These are phyloP conservation scores for Zostera marina DNA, from an alignment of 116 monocot genomes.

Conservation along the genomic window DNA sequence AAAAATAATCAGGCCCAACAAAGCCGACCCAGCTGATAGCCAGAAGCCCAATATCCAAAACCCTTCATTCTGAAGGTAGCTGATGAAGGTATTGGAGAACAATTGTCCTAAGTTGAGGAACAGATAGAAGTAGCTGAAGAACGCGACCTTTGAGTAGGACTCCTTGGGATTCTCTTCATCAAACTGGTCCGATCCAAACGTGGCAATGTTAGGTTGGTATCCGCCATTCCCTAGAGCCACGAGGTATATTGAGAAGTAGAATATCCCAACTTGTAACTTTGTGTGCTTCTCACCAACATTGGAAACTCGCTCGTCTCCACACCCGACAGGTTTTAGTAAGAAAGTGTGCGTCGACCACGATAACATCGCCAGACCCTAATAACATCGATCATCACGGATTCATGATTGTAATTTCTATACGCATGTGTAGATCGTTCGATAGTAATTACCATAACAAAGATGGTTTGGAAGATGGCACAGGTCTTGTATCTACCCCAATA, in stretches of 20 bases:
- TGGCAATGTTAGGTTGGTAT: constrained; percentile 82
- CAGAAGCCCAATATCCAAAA: constrained; percentile 66
- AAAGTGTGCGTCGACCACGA: constrained; percentile 37
- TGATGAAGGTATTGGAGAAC: constrained; percentile 68
- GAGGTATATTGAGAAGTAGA: background rate
- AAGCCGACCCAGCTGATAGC: constrained; percentile 48
- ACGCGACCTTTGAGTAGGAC: constrained; percentile 49
- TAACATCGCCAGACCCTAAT: constrained; percentile 39
- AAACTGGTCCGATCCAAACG: constrained; percentile 88
- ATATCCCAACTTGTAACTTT: background rate
- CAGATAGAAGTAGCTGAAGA: constrained; percentile 87
- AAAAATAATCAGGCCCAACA: constrained; percentile 45
- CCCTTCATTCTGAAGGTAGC: constrained; percentile 58
- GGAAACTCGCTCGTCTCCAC: background rate
- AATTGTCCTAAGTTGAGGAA: constrained; percentile 78
- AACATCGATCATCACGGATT: too few relatives aligned
- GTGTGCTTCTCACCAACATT: background rate
- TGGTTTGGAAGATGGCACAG: constrained; percentile 24
- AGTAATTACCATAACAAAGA: constrained; percentile 13
- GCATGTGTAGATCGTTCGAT: too few relatives aligned
- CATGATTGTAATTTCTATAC: too few relatives aligned
- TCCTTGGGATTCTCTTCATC: constrained; percentile 48
- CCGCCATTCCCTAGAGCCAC: constrained; percentile 79
- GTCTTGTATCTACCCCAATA: constrained; percentile 33
- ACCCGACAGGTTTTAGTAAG: background rate